Evolutionary conservation across 768 basidiomycete species (phyloP).

Genomic region (Tephrocybe sp.): DNA sequence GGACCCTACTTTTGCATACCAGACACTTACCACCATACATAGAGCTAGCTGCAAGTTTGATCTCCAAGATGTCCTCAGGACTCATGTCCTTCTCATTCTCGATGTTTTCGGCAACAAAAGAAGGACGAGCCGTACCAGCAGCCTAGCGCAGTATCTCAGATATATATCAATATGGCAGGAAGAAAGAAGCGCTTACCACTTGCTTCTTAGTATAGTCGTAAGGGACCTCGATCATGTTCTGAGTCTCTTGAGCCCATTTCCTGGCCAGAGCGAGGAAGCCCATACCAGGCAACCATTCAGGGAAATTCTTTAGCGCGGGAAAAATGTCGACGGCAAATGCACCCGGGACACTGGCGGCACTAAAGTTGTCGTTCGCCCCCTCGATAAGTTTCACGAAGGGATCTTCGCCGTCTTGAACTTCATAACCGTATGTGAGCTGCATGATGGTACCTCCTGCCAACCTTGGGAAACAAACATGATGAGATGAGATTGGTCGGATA

Average conservation of each 20-base stretch:
- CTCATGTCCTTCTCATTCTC: constrained; percentile 33
- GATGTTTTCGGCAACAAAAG: constrained; percentile 43
- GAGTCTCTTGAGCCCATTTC: constrained; percentile 37
- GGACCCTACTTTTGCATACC: not conserved
- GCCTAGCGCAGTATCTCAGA: too few relatives aligned
- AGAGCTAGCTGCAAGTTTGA: constrained; percentile 45
- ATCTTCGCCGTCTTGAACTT: constrained; percentile 52
- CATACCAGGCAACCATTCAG: constrained; percentile 59
- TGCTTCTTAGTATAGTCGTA: constrained; percentile 43
- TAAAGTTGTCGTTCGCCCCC: constrained; percentile 51
- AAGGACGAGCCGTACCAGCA: constrained; percentile 39
- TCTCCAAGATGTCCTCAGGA: constrained; percentile 33
- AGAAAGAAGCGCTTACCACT: constrained; percentile 33
- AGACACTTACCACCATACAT: constrained; percentile 41
- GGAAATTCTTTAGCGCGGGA: constrained; percentile 44
- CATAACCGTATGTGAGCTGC: constrained; percentile 55
- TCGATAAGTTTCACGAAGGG: constrained; percentile 54
- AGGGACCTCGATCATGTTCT: constrained; percentile 42
- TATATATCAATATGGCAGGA: not conserved
- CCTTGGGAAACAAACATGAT: constrained; percentile 22
- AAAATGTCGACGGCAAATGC: constrained; percentile 44
- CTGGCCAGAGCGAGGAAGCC: constrained; percentile 49
- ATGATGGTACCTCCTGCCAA: constrained; percentile 56
- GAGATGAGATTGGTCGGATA: not conserved
- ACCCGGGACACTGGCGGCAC: constrained; percentile 47